Conservation (phyloP, 2,329 filamentous ascomycete genomes). For the Diaporthe helianthi region DNA sequence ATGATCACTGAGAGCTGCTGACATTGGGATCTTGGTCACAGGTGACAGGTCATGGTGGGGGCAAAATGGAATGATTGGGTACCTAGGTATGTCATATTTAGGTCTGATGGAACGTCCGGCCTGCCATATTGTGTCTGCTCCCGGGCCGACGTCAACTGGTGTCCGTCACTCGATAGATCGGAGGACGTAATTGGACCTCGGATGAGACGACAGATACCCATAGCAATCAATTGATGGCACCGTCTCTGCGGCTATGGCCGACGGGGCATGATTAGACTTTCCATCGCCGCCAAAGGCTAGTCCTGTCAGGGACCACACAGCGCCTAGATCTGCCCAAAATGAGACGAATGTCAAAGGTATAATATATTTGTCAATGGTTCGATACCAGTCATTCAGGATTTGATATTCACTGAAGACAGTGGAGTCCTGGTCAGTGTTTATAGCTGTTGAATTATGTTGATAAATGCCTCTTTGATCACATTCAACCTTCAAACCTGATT, state of each 20-base stretch:
- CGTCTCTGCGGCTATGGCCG: background rate
- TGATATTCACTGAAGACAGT: background rate
- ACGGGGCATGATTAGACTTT: background rate
- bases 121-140: background rate
- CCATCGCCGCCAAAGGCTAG: background rate
- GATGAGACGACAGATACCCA: background rate
- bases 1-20: background rate
- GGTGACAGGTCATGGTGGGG: background rate
- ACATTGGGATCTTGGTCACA: background rate
- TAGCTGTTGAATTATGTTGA: background rate
- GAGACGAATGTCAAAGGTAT: background rate
- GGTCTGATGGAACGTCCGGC: background rate
- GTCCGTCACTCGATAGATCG: background rate
- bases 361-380: background rate
- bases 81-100: slow-evolving; percentile 5
- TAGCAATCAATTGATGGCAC: background rate
- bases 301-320: background rate
- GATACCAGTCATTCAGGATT: background rate
- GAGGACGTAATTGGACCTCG: background rate
- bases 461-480: background rate
- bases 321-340: background rate
- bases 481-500: background rate
- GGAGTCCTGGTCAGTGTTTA: background rate
- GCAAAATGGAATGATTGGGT: background rate
- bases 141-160: background rate